Evolutionary conservation across 306 rosid genomes (phyloP).

Genomic region (Ammopiptanthus mongolicus): DNA sequence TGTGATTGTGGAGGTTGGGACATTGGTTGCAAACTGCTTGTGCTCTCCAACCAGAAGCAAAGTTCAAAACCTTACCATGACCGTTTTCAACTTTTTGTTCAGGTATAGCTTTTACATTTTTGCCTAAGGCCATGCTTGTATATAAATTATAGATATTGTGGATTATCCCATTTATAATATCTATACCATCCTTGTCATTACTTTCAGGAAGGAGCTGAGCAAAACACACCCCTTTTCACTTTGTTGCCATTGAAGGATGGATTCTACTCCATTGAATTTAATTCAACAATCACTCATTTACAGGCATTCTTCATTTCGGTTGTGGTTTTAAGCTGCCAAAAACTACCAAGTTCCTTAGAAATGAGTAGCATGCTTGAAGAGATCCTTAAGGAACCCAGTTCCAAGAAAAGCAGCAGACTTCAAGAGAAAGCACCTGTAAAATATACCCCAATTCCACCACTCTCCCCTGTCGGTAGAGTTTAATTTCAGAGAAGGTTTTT

Average conservation of each 20-base stretch:
- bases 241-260: conserved; percentile 64
- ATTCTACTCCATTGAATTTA: conserved; percentile 55
- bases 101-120: conserved; percentile 47
- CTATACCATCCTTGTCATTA: neutral
- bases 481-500: conserved; percentile 26
- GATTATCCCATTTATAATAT: conserved; percentile 15
- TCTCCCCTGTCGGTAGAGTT: conserved; percentile 88
- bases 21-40: conserved; percentile 76
- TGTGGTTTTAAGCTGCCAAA: conserved; percentile 46
- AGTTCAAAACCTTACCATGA: conserved; percentile 25
- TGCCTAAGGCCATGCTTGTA: neutral
- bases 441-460: conserved; percentile 76
- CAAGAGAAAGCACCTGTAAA: conserved; percentile 44
- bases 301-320: conserved; percentile 89
- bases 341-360: conserved; percentile 32
- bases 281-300: conserved; percentile 52
- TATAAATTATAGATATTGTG: neutral
- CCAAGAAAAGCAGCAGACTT: conserved; percentile 21
- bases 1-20: conserved; percentile 99
- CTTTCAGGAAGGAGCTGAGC: conserved; percentile 59
- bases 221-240: conserved; percentile 52
- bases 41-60: conserved; percentile 49
- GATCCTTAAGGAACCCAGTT: conserved; percentile 27
- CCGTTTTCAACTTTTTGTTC: conserved; percentile 48
- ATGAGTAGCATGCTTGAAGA: conserved; percentile 32